Percentiles rank a stretch among this genome's conserved stretches.
These are phyloP conservation scores for Penicillium verhagenii DNA, from an alignment of 495 filamentous ascomycete species.

Conservation along the genomic window DNA sequence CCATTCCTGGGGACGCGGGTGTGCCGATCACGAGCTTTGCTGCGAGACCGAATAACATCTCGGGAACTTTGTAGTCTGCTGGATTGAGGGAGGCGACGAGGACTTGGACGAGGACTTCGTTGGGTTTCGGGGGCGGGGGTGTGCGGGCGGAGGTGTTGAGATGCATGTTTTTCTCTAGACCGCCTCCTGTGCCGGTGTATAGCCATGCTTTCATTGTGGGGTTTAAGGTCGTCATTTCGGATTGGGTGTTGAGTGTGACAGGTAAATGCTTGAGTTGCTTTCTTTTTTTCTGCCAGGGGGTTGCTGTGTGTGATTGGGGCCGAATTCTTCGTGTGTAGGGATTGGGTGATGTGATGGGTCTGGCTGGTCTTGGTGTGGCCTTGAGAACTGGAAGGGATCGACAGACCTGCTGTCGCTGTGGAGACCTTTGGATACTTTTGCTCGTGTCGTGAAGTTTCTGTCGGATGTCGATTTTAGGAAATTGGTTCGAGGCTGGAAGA, in stretches of 20 bases:
- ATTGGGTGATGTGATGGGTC: too few relatives aligned
- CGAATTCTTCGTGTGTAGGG: not conserved
- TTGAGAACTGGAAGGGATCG: too few relatives aligned
- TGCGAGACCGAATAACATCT: constrained; percentile 40
- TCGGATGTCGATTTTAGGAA: too few relatives aligned
- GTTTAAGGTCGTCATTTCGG: constrained; percentile 13
- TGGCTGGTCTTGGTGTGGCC: too few relatives aligned
- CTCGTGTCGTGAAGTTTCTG: too few relatives aligned
- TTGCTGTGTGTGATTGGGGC: not conserved
- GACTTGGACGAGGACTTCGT: constrained; percentile 58
- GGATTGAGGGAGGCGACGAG: constrained; percentile 61
- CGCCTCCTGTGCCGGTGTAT: constrained; percentile 46
- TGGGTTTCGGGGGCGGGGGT: constrained; percentile 29
- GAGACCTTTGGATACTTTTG: too few relatives aligned
- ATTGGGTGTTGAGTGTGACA: not conserved
- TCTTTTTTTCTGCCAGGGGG: not conserved
- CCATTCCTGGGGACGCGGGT: constrained; percentile 58
- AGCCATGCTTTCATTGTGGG: constrained; percentile 63
- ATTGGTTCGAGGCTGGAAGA: too few relatives aligned
- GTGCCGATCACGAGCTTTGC: constrained; percentile 39
- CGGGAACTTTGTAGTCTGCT: constrained; percentile 67
- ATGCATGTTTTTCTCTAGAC: constrained; percentile 57
- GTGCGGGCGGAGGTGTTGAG: constrained; percentile 47
- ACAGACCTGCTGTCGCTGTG: too few relatives aligned
- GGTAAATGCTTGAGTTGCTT: not conserved